Evolutionary conservation across 1,284 basidiomycete species (phyloP), one percentile per base, ranked within the genome.

Genomic region (Ceratobasidium sp.): DNA sequence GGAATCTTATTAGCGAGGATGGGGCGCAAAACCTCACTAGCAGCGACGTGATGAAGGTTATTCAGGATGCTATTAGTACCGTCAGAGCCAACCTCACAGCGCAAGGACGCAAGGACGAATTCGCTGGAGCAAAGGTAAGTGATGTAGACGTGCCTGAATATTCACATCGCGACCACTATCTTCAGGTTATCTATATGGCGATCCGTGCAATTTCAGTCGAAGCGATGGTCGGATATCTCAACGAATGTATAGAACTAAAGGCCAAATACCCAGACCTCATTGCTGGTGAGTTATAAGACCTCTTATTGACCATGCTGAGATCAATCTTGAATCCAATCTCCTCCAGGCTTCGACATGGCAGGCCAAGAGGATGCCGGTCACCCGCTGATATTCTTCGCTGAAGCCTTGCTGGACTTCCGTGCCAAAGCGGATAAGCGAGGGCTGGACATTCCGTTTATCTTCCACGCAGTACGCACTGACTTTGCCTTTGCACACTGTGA

Each of bases 281-380:
- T 67, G 85, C 86, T 33, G 90, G 88, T 87, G 59, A 51, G 51
- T 40, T 59, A 9, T 14, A 8, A 11, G 6, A 30, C 6, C 11
- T 53, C 25, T 2, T 16, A 16, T 46, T 5, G 9, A 11, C 25
- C 14, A 18, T n/a, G n/a, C n/a, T 36, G 16, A 40, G 30, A 62
- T 14, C 33, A 28, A 36, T 18, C 33, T 38, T 28, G 28, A 30
- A 28, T 33, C 12, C 11, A 30, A 30, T 25, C 9, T 44, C 18
- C 36, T 18, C 4, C 70, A 89, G 90, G 91, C 1, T 94, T 93
- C 76, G 92, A 94, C 80, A 83, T 93, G 21, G 92, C 92, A 12
- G 92, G 91, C 6, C 84, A 89, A 74, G 91, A 94, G 77, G 89
- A 92, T 76, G 81, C 81, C 1, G 77, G 87, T 16, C 82, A 82